Conservation (phyloP, 2,329 filamentous ascomycete species). For the Camptophora hylomeconis region DNA sequence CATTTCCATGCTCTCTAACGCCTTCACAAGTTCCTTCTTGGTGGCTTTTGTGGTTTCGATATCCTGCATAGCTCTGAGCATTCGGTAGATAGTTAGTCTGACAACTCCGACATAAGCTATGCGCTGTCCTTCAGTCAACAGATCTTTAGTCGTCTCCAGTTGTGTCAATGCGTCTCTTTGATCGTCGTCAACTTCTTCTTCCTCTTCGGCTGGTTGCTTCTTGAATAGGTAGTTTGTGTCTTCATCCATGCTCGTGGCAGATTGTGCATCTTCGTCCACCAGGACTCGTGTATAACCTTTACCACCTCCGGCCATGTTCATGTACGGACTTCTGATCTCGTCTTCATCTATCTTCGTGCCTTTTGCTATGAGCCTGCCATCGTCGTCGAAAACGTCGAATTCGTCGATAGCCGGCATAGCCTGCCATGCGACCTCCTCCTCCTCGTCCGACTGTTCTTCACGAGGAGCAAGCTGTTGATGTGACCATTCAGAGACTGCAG, state of each 20-base stretch:
- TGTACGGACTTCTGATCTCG: conserved; percentile 44
- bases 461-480: conserved; percentile 63
- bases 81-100: conserved; percentile 63
- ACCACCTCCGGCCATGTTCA: conserved; percentile 64
- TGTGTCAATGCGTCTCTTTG: conserved; percentile 76
- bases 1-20: conserved; percentile 73
- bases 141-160: conserved; percentile 88
- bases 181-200: conserved; percentile 58
- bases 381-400: conserved; percentile 92
- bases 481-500: conserved; percentile 65
- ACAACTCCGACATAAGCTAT: conserved; percentile 92
- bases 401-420: conserved; percentile 86
- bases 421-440: conserved; percentile 64
- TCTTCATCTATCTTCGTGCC: conserved; percentile 60
- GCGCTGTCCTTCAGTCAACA: conserved; percentile 87
- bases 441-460: conserved; percentile 35
- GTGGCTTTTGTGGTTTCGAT: conserved; percentile 50
- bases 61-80: conserved; percentile 56
- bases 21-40: conserved; percentile 58
- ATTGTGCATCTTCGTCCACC: conserved; percentile 86
- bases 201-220: conserved; percentile 46
- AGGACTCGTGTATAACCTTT: conserved; percentile 95
- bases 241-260: conserved; percentile 90
- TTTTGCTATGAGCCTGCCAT: conserved; percentile 72
- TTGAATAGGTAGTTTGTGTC: conserved; percentile 95